These are phyloP conservation scores for Rhododendron mucronatum DNA, from an alignment of 148 eudicot species.

Conservation along the genomic window DNA sequence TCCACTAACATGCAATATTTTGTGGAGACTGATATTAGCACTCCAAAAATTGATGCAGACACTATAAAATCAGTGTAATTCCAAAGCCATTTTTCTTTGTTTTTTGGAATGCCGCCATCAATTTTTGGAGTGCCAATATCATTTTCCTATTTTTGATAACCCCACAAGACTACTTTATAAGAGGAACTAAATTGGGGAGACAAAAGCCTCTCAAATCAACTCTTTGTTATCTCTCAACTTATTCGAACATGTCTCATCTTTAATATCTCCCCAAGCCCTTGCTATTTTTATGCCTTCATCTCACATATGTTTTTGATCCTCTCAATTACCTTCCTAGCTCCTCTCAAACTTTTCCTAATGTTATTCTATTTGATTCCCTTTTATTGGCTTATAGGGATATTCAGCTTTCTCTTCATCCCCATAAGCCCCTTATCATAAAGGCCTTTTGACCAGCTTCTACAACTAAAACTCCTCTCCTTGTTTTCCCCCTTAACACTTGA, in stretches of 20 bases:
- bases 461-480: background rate
- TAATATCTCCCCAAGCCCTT: background rate
- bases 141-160: background rate
- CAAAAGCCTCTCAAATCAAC: background rate
- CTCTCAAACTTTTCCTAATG: background rate
- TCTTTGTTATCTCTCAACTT: background rate
- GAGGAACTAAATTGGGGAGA: background rate
- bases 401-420: constrained; percentile 8
- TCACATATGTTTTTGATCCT: background rate
- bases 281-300: background rate
- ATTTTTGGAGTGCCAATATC: no score
- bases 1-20: background rate
- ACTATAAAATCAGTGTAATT: no score
- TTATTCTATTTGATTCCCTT: background rate
- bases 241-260: constrained; percentile 3
- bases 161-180: background rate
- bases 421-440: background rate
- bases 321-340: background rate
- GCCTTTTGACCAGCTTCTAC: background rate
- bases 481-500: background rate
- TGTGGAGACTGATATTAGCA: no score
- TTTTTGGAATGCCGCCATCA: no score
- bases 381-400: background rate
- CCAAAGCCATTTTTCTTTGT: no score
- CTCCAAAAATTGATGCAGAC: no score